Base-by-base conservation (phyloP, 1,284 basidiomycete genomes). In the Phellinidium pouzarii region DNA sequence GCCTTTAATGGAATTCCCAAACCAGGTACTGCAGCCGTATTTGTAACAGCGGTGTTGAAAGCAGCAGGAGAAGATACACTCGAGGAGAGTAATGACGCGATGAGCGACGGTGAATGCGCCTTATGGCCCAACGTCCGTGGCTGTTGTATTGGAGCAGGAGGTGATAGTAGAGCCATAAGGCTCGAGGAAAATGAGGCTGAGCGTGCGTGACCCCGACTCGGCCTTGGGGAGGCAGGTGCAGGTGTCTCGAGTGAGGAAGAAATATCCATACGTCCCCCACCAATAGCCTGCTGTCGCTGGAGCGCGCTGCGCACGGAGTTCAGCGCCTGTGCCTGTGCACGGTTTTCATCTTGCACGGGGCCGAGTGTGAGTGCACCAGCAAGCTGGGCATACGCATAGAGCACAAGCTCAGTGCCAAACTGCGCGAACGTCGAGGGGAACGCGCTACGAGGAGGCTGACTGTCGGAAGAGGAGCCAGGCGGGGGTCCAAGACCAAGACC, bases 351-450 rank as follows among this genome's bases (percentile, higher is more conserved):
- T 34, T 59, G 55, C 22, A 46, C 55, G 59, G n/a, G 62, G 56
- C 2, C 71, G 37, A 84, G 64, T 26, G 77, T 72, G 48, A 85
- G 71, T 0, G 73, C 78, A 2, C 91, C 91, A n/a, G 79, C 71
- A 23, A 94, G 74, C 60, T 93, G 91, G 0, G 85, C 88, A 63
- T 93, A 94, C 0, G 91, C 83, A 67, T 93, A 94, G 0, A 94
- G 73, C n/a, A 94, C 77, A 9, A 87, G 70, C 59, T 91, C 86
- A 6, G 76, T 75, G 52, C 77, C 77, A 38, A 52, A 61, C 42
- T 69, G 65, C 41, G 69, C 63, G 59, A 78, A 76, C 1, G 72
- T 61, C 4, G 72, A 65, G 26, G 54, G 22, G 57, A 67, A 68
- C 2, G 73, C 65, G 3, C 71, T 68, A 26, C 69, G 70, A 54